These are phyloP conservation scores for Cutaneotrichosporon daszewskae DNA, from an alignment of 1,284 basidiomycete genomes.

Conservation along the genomic window DNA sequence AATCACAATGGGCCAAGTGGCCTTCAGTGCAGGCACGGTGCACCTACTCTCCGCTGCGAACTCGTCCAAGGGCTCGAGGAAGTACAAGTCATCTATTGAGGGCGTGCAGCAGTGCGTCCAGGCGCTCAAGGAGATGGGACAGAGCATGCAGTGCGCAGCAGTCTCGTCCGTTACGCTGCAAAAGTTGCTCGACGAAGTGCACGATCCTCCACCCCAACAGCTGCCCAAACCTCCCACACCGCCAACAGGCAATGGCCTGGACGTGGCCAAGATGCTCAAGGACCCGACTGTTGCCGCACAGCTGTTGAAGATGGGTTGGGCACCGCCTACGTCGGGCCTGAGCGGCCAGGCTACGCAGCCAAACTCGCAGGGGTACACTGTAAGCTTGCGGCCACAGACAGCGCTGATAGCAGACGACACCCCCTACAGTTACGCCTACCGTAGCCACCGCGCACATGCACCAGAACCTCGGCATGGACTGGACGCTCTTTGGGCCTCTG, in stretches of 20 bases:
- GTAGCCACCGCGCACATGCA: too few species aligned
- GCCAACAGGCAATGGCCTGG: background rate
- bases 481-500: constrained; percentile 2
- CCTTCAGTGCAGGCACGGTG: constrained; percentile 32
- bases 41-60: constrained; percentile 26
- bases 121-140: constrained; percentile 20
- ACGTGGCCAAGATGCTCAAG: constrained; percentile 13
- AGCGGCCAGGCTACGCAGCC: too few species aligned
- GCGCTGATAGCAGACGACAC: too few species aligned
- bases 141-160: constrained; percentile 12
- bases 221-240: background rate
- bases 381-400: too few species aligned
- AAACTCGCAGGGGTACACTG: too few species aligned
- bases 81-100: constrained; percentile 13
- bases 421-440: too few species aligned
- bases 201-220: background rate
- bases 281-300: constrained; percentile 15
- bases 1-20: constrained; percentile 27
- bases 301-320: constrained; percentile 17
- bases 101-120: constrained; percentile 16
- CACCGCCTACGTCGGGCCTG: too few species aligned
- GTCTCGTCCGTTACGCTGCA: constrained; percentile 9
- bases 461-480: background rate
- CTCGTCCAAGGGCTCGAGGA: constrained; percentile 11
- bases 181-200: constrained; percentile 11